Base-by-base conservation (phyloP, 129 eudicot species). In the Tagetes patula region DNA sequence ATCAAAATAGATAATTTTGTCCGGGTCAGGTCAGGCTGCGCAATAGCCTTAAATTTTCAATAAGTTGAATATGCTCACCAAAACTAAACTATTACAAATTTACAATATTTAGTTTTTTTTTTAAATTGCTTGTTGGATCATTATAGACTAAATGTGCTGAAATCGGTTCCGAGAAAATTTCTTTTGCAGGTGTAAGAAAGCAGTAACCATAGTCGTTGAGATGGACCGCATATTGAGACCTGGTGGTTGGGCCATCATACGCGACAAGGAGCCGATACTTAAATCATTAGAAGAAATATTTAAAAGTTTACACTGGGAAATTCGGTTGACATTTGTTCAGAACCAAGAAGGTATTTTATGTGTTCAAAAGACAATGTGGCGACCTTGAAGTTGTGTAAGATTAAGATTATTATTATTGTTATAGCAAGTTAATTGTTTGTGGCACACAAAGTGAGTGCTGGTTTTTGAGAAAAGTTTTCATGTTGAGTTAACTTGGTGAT, bases 181-280 rank as follows among this genome's bases (percentile, higher is more conserved):
- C 1, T 40, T 67, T 70, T 82, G 87, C 85, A 90, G 98, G 87
- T 94, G 98, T 72, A 90, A 81, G 82, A 89, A 94, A 53, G 82
- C 93, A 2, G 81, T 75, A 32, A 92, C 49, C 39, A 83, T 94
- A 71, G 88, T 90, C 37, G 97, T 88, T 42, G 99, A 94, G 88
- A 90, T 94, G 96, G 97, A 94, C 68, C 85, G 97, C 3, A 50
- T 90, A 49, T 60, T 86, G 68, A 82, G 99, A 69, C 97, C 99
- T 0, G 89, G 87, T 53, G 97, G 99, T 40, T 90, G 97, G 97
- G 97, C 80, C 37, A 90, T 94, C 4, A 81, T 94, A 66, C 90
- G 99, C 0, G 99, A 94, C 77, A 94, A 88, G 78, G 89, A 82
- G 20, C 88, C 84, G 34, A 90, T 94, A 71, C 76, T 94, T 6